Conservation (phyloP, 2,329 filamentous ascomycete genomes). For the Hymenoscyphus scutula region DNA sequence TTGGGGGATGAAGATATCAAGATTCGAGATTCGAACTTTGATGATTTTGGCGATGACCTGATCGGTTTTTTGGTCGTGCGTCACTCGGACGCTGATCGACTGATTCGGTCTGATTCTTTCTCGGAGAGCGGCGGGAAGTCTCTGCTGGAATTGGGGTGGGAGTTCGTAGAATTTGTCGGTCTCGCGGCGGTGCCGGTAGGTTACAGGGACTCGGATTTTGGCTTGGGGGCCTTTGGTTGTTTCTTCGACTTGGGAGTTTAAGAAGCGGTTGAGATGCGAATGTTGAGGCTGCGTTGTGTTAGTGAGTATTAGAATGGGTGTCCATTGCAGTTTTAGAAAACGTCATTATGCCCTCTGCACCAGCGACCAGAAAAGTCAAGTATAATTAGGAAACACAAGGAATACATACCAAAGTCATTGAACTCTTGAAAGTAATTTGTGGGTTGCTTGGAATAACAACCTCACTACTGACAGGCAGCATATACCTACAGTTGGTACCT, state of each 20-base stretch:
- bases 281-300: slow-evolving; percentile 64
- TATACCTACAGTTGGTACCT: slow-evolving; percentile 66
- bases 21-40: slow-evolving; percentile 82
- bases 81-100: slow-evolving; percentile 66
- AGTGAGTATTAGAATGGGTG: slow-evolving; percentile 11
- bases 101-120: slow-evolving; percentile 58
- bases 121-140: slow-evolving; percentile 63
- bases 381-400: background rate
- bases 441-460: slow-evolving; percentile 62
- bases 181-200: slow-evolving; percentile 80
- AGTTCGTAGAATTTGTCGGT: slow-evolving; percentile 82
- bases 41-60: slow-evolving; percentile 79
- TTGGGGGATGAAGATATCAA: slow-evolving; percentile 80
- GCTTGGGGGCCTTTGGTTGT: slow-evolving; percentile 48
- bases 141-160: slow-evolving; percentile 54
- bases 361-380: background rate
- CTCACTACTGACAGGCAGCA: slow-evolving; percentile 67
- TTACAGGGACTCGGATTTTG: slow-evolving; percentile 58
- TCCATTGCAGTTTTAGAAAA: no score
- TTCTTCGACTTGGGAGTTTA: slow-evolving; percentile 67
- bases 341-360: background rate
- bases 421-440: slow-evolving; percentile 73
- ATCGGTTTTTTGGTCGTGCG: slow-evolving; percentile 69
- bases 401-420: slow-evolving; percentile 78
- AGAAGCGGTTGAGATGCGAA: slow-evolving; percentile 75